Conservation (phyloP, 73 alveolate genomes). For the Symbiodinium pilosum region DNA sequence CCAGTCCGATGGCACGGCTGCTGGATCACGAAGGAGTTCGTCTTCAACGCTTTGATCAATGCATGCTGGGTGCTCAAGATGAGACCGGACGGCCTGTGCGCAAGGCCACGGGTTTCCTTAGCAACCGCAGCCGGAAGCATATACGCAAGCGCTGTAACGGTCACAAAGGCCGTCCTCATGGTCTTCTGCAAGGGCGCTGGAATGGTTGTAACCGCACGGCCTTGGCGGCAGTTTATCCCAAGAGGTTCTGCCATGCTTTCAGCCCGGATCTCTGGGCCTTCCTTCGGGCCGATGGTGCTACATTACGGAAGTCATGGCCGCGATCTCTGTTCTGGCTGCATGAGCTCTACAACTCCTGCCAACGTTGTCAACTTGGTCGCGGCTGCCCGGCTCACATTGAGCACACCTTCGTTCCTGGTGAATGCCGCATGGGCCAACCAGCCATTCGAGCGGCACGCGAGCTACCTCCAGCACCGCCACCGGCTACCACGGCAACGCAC, state of each 20-base stretch:
- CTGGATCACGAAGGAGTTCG: background rate
- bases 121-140: background rate
- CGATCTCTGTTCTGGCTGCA: background rate
- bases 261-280: background rate
- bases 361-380: background rate
- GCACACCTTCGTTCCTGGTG: background rate
- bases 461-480: background rate
- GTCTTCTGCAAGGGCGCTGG: background rate
- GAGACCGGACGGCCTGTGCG: background rate
- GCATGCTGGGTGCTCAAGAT: background rate
- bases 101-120: background rate
- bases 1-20: background rate
- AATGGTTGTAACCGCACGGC: background rate
- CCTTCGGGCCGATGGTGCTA: background rate
- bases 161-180: background rate
- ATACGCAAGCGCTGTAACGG: background rate
- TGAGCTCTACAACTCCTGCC: background rate
- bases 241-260: background rate
- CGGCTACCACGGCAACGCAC: no score
- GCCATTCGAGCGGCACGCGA: background rate
- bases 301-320: background rate
- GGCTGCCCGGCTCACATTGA: background rate
- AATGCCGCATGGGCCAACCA: background rate
- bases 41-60: background rate
- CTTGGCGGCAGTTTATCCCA: background rate